Percentiles rank a stretch among this genome's conserved stretches.
Evolutionary conservation across 2,329 filamentous ascomycete genomes (phyloP).

Genomic region (Pseudocercospora eumusae): DNA sequence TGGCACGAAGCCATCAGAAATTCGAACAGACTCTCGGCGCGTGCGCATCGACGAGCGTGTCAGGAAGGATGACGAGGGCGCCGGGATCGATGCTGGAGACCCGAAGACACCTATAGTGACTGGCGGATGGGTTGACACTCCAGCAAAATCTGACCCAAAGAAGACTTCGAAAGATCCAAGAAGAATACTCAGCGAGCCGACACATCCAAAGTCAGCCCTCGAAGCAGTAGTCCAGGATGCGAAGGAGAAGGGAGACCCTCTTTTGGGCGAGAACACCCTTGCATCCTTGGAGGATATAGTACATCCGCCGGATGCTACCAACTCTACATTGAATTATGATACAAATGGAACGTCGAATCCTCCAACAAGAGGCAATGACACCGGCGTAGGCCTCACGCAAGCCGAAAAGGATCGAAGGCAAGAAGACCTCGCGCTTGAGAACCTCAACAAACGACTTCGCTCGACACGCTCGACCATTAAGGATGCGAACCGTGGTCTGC

Average conservation of each 20-base stretch:
- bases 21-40: constrained; percentile 11
- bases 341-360: constrained; percentile 12
- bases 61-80: constrained; percentile 11
- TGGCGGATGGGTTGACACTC: neutral
- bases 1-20: neutral
- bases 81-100: neutral
- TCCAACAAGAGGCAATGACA: constrained; percentile 11
- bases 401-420: constrained; percentile 46
- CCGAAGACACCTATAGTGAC: neutral
- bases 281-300: constrained; percentile 52
- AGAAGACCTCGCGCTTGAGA: constrained; percentile 46
- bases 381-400: constrained; percentile 35
- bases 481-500: constrained; percentile 48
- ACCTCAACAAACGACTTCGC: constrained; percentile 46
- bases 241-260: constrained; percentile 33
- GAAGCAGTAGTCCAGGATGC: constrained; percentile 46
- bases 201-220: constrained; percentile 39
- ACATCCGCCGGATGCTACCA: constrained; percentile 33
- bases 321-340: constrained; percentile 30
- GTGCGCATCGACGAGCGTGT: constrained; percentile 19
- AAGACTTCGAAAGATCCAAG: constrained; percentile 7
- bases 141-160: constrained; percentile 7
- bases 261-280: constrained; percentile 51
- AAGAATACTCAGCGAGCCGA: constrained; percentile 23
- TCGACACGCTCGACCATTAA: constrained; percentile 47